These are phyloP conservation scores for Phytopythium oedochilum DNA, from an alignment of 352 stramenopile genomes.

Conservation along the genomic window DNA sequence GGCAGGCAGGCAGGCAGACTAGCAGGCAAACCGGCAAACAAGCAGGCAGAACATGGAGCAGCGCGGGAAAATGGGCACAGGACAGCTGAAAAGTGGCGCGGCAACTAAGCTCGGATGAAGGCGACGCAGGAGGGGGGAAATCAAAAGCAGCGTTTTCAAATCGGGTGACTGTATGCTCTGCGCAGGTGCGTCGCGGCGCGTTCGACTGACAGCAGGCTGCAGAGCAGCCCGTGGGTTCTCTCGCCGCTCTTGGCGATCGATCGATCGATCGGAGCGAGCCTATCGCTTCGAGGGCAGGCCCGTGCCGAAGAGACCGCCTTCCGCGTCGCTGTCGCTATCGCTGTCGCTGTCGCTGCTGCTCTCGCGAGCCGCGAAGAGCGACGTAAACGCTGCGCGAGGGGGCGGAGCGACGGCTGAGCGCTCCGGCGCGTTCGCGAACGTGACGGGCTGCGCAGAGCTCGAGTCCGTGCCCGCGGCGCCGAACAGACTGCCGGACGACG, in stretches of 20 bases:
- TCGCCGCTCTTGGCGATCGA: neutral
- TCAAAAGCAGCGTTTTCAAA: too few species aligned
- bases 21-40: too few species aligned
- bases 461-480: conserved; percentile 1
- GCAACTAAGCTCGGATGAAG: too few species aligned
- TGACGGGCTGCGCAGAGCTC: neutral
- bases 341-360: conserved; percentile 51
- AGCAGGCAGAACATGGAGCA: too few species aligned
- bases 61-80: too few species aligned
- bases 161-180: too few species aligned
- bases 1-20: too few species aligned
- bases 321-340: conserved; percentile 72
- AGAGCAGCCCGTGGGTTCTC: too few species aligned
- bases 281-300: conserved; percentile 66
- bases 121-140: too few species aligned
- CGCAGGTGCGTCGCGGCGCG: too few species aligned
- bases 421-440: conserved; percentile 4
- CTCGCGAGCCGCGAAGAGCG: conserved; percentile 42
- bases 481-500: conserved; percentile 9
- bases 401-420: conserved; percentile 8
- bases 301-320: conserved; percentile 74
- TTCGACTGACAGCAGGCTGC: too few species aligned
- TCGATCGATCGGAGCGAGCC: conserved; percentile 2
- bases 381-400: conserved; percentile 35
- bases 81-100: too few species aligned